A percentile compares a stretch with the other conserved stretches of the same genome.
Evolutionary conservation across 176 grass and related monocot species (phyloP).

Genomic region (Oryza nivara): DNA sequence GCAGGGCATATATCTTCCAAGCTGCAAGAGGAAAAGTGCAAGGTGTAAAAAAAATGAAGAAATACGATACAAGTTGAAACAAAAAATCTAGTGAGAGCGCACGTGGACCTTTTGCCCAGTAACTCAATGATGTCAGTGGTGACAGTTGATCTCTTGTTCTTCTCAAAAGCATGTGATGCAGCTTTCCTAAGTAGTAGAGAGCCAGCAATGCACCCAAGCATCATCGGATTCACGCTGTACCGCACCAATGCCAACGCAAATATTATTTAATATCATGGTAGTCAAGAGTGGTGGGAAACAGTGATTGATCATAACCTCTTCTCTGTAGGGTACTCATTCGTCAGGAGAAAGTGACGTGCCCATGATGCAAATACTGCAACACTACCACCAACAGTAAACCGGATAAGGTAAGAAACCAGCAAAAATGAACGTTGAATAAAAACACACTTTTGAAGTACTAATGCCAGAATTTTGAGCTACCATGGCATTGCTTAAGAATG

Average conservation of each 20-base stretch:
- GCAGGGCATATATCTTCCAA: conserved; percentile 78
- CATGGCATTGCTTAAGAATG: not conserved
- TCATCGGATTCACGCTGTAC: conserved; percentile 79
- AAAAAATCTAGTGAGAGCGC: conserved; percentile 8
- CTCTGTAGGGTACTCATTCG: conserved; percentile 48
- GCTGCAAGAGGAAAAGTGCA: conserved; percentile 48
- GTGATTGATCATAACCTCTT: conserved; percentile 55
- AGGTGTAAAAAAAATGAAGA: not conserved
- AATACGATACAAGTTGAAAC: conserved; percentile 4
- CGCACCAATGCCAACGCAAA: not conserved
- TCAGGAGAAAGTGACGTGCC: conserved; percentile 54
- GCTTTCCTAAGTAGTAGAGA: conserved; percentile 76
- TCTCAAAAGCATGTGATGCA: conserved; percentile 61
- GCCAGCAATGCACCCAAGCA: conserved; percentile 77
- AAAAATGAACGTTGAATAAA: not conserved
- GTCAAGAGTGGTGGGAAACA: not conserved
- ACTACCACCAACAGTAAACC: conserved; percentile 40
- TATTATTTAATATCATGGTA: conserved; percentile 3
- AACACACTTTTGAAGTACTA: not conserved
- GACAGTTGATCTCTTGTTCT: conserved; percentile 76
- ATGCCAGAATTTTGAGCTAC: not conserved
- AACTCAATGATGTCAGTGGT: conserved; percentile 84
- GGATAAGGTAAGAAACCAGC: conserved; percentile 21
- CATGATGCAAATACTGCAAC: conserved; percentile 87
- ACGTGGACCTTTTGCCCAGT: conserved; percentile 49